phyloP scores from a whole-genome alignment of 305 asterid species.

The Fraxinus xanthoxyloides region DNA sequence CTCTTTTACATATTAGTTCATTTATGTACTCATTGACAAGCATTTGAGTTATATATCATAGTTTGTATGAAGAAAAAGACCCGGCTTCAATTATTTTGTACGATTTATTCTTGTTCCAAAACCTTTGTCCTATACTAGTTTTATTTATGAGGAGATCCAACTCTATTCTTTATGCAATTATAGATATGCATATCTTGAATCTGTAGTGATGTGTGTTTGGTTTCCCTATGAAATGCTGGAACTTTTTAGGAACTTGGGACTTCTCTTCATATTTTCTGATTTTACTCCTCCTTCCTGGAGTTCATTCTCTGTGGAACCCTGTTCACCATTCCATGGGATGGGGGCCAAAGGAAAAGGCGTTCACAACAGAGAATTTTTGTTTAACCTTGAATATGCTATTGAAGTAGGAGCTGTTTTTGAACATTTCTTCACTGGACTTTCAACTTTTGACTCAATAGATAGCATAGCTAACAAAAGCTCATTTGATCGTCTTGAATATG shows the following conservation, averaged over 20 bases:
- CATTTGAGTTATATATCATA: not conserved
- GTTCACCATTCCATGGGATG: not conserved
- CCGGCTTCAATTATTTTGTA: no score
- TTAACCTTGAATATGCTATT: not conserved
- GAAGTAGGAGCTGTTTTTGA: not conserved
- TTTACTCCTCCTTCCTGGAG: not conserved
- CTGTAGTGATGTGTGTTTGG: not conserved
- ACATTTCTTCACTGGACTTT: not conserved
- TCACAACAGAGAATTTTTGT: not conserved
- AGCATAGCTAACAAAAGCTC: not conserved
- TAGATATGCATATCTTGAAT: not conserved
- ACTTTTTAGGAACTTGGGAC: not conserved
- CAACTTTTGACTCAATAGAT: not conserved
- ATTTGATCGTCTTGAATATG: not conserved
- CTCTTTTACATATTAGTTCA: not conserved
- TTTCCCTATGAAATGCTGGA: not conserved
- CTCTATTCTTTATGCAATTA: not conserved
- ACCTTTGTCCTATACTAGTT: not conserved
- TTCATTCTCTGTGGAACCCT: not conserved
- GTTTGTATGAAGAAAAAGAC: not conserved
- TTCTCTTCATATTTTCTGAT: not conserved
- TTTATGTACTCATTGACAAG: not conserved
- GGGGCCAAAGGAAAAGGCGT: not conserved
- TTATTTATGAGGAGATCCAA: not conserved
- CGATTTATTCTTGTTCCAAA: not conserved